Evolutionary conservation across 2,329 filamentous ascomycete species (phyloP), one percentile per base, ranked within the genome.

Genomic region (Blastomyces gilchristii): DNA sequence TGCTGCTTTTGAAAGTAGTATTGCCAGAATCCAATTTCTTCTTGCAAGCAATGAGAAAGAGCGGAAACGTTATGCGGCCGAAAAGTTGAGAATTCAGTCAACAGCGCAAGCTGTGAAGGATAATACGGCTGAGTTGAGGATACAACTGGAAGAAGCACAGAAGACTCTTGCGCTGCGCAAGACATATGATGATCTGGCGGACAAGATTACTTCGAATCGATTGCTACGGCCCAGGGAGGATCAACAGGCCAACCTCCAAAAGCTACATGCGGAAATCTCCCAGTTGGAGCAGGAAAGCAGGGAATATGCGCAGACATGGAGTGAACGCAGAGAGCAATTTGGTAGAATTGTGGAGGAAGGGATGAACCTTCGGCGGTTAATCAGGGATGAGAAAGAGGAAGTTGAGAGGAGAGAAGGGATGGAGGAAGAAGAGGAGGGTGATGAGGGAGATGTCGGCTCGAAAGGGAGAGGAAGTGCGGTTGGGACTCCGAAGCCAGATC

Each of bases 381-480:
- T 97, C 71, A 86, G 91, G 65, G 92, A 96, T 71, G 93, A 97
- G 80, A 96, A 96, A 77, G 92, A 96, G 74, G 91, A 96, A 76
- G 90, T 94, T 0, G 91, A 96, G 76, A 82, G 90, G 52, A 84
- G 91, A 62, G 91, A 95, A 74, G 91, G 90, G 39, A 91, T 91
- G 67, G 87, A 85, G 58, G 87, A 82, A 65, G 81, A 78, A 4
- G 81, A 87, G 68, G 85, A 86, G 47, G 82, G 78, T 5, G 80
- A 81, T 65, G 81, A 82, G 16, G 82, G 75, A 6, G 82, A 82
- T 62, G 75, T 75, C 41, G 77, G 75, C 1, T 82, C 79, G 1
- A 76, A 76, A 47, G 82, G 80, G 25, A 78, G 78, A 66, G 69
- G 72, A 6, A 82, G 78, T 66, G 77, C 75, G 22, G 75, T 75